Base-by-base conservation (phyloP, 2,329 filamentous ascomycete genomes). In the Neopestalotiopsis sp. region DNA sequence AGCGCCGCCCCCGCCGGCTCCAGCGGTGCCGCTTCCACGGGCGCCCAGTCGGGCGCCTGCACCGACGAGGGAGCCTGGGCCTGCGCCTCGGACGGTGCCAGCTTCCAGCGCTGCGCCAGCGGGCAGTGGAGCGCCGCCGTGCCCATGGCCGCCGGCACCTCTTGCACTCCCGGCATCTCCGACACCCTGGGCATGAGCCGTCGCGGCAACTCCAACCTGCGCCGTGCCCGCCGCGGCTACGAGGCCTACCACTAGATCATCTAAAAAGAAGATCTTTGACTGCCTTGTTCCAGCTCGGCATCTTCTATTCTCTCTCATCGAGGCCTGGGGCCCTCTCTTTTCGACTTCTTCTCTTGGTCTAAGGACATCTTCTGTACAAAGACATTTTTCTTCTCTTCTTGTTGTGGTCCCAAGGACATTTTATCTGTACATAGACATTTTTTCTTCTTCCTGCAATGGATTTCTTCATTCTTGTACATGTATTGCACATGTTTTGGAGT, bases 41-140 rank as follows among this genome's bases (percentile, higher is more conserved):
- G 71, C 28, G 72, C 71, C 61, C 72, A 69, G 70, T 75, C 72
- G 32, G 78, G 81, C 56, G 74, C 73, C 67, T 91, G 89, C 80
- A 78, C 75, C 42, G 69, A 79, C 4, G 88, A 91, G 73, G 89
- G 89, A 24, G 73, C 78, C 17, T 91, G 87, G 87, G 87, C 88
- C 78, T 91, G 89, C 75, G 79, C 89, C 9, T 61, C 59, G 32
- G 81, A 79, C 20, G 88, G 88, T 64, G 79, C 77, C 30, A 81
- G 84, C 64, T 91, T 89, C 83, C 89, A 91, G 79, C 88, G 88
- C 68, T 91, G 89, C 73, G 88, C 87, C n/a, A 86, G 83, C 14
- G 89, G 89, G 5, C 73, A 77, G 67, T 91, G 89, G 89, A 84
- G 85, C 20, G 74, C 73, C 5, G 70, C 81, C 53, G 81, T 86